Base-by-base conservation (phyloP, 768 basidiomycete genomes). In the Dacryopinax primogenitus region DNA sequence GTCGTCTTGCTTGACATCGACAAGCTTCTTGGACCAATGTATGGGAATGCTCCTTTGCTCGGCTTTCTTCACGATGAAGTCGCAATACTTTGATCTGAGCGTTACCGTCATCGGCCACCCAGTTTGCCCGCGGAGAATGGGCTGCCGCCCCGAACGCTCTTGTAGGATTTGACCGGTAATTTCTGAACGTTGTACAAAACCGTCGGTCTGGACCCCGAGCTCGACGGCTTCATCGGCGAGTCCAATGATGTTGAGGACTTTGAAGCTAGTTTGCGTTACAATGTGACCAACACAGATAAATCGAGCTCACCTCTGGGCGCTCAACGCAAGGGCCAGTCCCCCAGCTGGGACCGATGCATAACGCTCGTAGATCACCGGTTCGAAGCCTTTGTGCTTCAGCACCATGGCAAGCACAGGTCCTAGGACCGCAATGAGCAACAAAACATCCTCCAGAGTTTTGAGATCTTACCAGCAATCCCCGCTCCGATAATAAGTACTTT, bases 21-120 rank as follows among this genome's bases (percentile, higher is more conserved):
- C 70, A 21, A 79, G 70, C 65, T 71, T 69, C 47, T 75, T 73
- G 7, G 73, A 73, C 68, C 75, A 80, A 45, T 72, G 70, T 62
- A 80, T 70, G 9, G 69, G 65, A 18, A 80, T 70, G 15, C 74
- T 77, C 12, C 69, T 68, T 41, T 74, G 63, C 2, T 73, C 77
- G 12, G 67, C 69, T 26, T 75, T 71, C 62, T 76, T 37, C n/a
- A 79, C 70, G 1, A 72, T 35, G 62, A 61, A 37, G 9, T 13
- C 7, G 30, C 30, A 32, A 1, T 28, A 21, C 35, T n/a, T 13
- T 11, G 35, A 33, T 51, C 63, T 11, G n/a, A 51, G 30, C 18
- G 30, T 30, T 16, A 47, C 3, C 18, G 36, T 9, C 11, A 9
- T 37, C 41, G 41, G 41, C 41, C 41, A 44, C 18, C 41, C 41